Evolutionary conservation across 768 basidiomycete species (phyloP).

Genomic region (Pholiota conissans): DNA sequence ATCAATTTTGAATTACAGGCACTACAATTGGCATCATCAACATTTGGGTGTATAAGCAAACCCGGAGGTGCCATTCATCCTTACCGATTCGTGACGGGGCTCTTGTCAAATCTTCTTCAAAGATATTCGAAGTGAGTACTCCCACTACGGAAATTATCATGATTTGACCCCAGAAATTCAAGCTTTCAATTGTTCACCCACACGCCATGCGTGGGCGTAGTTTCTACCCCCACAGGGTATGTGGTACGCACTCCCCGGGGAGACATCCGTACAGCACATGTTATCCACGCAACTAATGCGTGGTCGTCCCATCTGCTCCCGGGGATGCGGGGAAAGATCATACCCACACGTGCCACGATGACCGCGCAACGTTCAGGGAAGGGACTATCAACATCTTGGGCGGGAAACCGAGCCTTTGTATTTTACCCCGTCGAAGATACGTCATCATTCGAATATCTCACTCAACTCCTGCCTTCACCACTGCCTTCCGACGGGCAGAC

Average conservation of each 20-base stretch:
- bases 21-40: constrained; percentile 44
- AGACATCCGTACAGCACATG: constrained; percentile 51
- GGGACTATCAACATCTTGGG: constrained; percentile 21
- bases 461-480: constrained; percentile 45
- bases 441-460: constrained; percentile 62
- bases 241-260: constrained; percentile 64
- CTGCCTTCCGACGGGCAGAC: background rate
- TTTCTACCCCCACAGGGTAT: constrained; percentile 34
- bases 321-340: constrained; percentile 58
- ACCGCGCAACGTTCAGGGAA: constrained; percentile 54
- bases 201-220: constrained; percentile 61
- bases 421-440: constrained; percentile 46
- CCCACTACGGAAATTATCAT: background rate
- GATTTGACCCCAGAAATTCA: background rate
- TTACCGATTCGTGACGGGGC: constrained; percentile 65
- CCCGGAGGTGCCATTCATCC: constrained; percentile 66
- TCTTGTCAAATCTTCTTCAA: constrained; percentile 49
- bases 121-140: constrained; percentile 48
- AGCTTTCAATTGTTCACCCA: constrained; percentile 65
- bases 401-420: constrained; percentile 54
- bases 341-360: constrained; percentile 63
- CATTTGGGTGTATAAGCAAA: constrained; percentile 51
- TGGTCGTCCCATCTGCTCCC: constrained; percentile 75
- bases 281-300: constrained; percentile 88
- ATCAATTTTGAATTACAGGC: constrained; percentile 31